Base-by-base conservation (phyloP, 495 filamentous ascomycete genomes). In the Chaetomidium leptoderma region DNA sequence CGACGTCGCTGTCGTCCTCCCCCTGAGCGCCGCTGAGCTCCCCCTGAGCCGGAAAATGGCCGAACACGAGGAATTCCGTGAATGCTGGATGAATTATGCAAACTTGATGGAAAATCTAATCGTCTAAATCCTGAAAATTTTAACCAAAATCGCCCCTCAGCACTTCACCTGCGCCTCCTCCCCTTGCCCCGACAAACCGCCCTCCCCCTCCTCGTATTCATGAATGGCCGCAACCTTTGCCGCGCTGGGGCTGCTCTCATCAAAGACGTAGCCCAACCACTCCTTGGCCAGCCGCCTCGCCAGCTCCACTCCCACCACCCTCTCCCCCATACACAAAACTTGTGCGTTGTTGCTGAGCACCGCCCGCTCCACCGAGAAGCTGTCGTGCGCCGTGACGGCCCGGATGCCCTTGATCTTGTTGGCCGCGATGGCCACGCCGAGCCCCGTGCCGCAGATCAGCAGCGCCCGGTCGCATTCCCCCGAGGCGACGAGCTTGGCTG, bases 371-470 rank as follows among this genome's bases (percentile, higher is more conserved):
- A 95, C 89, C 45, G 81, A 85, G 76, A 90, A 93, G 52, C 83
- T 83, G 72, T 95, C 90, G 73, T 95, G 89, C 8, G 90, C 90
- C 32, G 89, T 95, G 33, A 95, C 90, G 19, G 90, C 90, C 40
- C 90, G 79, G 60, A 95, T 84, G 17, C 89, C 89, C 53, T 84
- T 87, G 54, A 92, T 87, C 71, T 92, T 92, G 77, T 95, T 95
- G 67, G 90, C 90, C 23, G 81, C 73, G 70, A 95, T 95, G 59
- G 90, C 89, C 10, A 95, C 90, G 5, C 90, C 90, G 27, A 95
- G 79, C 3, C 90, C 90, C 5, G 90, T 95, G 11, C 90, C 89
- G 74, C 90, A 95, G 76, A 95, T 90, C 64, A 92, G 80, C 42
- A 95, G 79, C 2, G 88, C 90, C 33, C 90, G 84, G 71, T 95